These are phyloP conservation scores for Cucumis sativus DNA, from an alignment of 306 rosid species.

Conservation along the genomic window Cucumber_9930_V3 NC_026655.2:4876001-4876500, in stretches of 20 bases:
- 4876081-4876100: constrained; percentile 17
- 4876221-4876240: neutral
- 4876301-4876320: neutral
- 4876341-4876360: neutral
- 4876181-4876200: constrained; percentile 23
- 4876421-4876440: neutral
- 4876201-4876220: constrained; percentile 4
- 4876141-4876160: constrained; percentile 37
- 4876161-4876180: constrained; percentile 60
- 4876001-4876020: constrained; percentile 52
- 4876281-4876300: neutral
- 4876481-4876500: neutral
- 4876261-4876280: neutral
- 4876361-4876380: neutral
- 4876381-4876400: neutral
- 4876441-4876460: neutral
- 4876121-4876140: constrained; percentile 33
- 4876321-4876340: neutral
- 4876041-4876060: constrained; percentile 19
- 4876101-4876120: constrained; percentile 41
- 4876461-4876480: neutral
- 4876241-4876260: neutral
- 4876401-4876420: neutral
- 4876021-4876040: constrained; percentile 33
- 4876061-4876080: constrained; percentile 10